Percentiles rank a stretch among this genome's conserved stretches.
phyloP scores from a whole-genome alignment of 257 asterid genomes.

The Solanum ossicruentum region DNA sequence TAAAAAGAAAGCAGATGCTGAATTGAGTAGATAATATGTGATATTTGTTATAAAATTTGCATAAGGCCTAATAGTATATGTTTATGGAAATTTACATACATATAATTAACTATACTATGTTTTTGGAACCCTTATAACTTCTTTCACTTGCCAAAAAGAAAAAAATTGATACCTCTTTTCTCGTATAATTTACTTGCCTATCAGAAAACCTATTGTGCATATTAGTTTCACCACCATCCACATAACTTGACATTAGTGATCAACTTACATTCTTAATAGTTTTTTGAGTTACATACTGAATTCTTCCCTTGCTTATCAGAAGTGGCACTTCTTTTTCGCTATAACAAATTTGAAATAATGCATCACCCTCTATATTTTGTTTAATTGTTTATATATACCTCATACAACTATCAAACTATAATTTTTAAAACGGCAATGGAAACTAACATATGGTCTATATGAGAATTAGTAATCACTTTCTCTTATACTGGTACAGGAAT shows the following conservation, averaged over 20 bases:
- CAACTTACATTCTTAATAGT: background rate
- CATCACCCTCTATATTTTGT: background rate
- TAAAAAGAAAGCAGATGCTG: background rate
- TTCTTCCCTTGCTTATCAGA: background rate
- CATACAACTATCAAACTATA: background rate
- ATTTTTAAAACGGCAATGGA: background rate
- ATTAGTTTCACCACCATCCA: background rate
- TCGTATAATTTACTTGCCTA: background rate
- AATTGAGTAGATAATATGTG: background rate
- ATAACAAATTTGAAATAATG: background rate
- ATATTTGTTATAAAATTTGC: background rate
- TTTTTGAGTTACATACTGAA: background rate
- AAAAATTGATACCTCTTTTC: background rate
- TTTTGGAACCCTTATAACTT: background rate
- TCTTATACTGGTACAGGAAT: background rate
- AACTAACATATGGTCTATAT: background rate
- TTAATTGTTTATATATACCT: background rate
- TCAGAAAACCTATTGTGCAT: background rate
- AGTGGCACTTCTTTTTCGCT: background rate
- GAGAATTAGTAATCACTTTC: background rate
- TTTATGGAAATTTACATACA: background rate
- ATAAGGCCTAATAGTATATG: background rate
- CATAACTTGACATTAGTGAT: background rate
- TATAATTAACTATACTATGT: background rate
- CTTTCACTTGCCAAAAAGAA: background rate